Base-by-base conservation (phyloP, 83 land plant species). In the Diphasiastrum complanatum region DNA sequence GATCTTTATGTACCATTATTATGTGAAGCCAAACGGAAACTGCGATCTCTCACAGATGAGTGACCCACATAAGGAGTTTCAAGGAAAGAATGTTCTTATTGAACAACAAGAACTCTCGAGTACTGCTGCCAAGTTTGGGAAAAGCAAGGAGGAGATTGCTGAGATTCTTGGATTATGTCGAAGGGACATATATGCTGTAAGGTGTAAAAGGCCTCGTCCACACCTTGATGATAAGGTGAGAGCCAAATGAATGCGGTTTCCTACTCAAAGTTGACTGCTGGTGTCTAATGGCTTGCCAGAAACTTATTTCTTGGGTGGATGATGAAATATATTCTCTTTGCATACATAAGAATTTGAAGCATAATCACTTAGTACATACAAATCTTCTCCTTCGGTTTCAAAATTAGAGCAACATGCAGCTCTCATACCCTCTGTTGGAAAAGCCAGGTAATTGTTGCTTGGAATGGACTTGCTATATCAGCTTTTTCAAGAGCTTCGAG, bases 381-480 rank as follows among this genome's bases (percentile, higher is more conserved):
- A n/a, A n/a, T n/a, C n/a, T n/a, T n/a, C n/a, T n/a, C n/a, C n/a
- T n/a, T n/a, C n/a, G n/a, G n/a, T n/a, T n/a, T n/a, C n/a, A n/a
- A n/a, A n/a, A n/a, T n/a, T n/a, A n/a, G n/a, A n/a, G n/a, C n/a
- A n/a, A n/a, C n/a, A n/a, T n/a, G n/a, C n/a, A n/a, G n/a, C n/a
- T n/a, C n/a, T n/a, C n/a, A n/a, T n/a, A n/a, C n/a, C n/a, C n/a
- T n/a, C n/a, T n/a, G n/a, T n/a, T n/a, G n/a, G n/a, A 11, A 18
- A 16, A 19, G 10, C n/a, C 72, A 95, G 96, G 85, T 95, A 20
- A 95, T 95, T 63, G 99, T 95, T 36, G 79, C 99, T n/a, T 95
- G 99, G 99, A 95, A 95, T 74, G 99, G 93, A 25, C 89, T 95
- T 57, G 89, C 79, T 33, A 89, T 95, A 46, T 95, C 99, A 34